Percentiles rank a stretch among this genome's conserved stretches.
Conservation (phyloP, 148 eudicot species). For the Salicornia ramosissima region DNA sequence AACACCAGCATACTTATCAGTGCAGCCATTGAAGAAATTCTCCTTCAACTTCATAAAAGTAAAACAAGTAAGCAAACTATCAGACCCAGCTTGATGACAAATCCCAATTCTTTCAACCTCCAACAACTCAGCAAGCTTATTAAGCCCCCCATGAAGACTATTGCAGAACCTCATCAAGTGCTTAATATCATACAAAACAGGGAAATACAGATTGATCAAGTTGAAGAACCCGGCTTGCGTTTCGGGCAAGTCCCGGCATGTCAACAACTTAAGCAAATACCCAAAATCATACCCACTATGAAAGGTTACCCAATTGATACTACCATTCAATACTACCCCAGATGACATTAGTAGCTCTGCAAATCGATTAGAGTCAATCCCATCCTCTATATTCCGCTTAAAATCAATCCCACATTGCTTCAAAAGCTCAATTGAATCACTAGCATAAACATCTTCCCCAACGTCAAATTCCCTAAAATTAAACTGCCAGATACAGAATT, state of each 20-base stretch:
- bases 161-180: slow-evolving; percentile 48
- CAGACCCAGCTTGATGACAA: slow-evolving; percentile 45
- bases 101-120: slow-evolving; percentile 40
- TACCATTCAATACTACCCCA: slow-evolving; percentile 41
- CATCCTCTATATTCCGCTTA: slow-evolving; percentile 34
- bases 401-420: slow-evolving; percentile 45
- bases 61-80: slow-evolving; percentile 42
- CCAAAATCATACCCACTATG: slow-evolving; percentile 53
- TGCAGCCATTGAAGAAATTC: slow-evolving; percentile 42
- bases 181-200: slow-evolving; percentile 40
- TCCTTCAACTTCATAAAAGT: slow-evolving; percentile 45
- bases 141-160: slow-evolving; percentile 43
- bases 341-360: slow-evolving; percentile 48
- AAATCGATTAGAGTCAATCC: slow-evolving; percentile 39
- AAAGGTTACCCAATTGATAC: slow-evolving; percentile 39
- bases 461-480: slow-evolving; percentile 45
- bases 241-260: slow-evolving; percentile 36
- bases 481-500: slow-evolving; percentile 44
- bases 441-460: slow-evolving; percentile 39
- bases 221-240: slow-evolving; percentile 37
- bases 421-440: slow-evolving; percentile 41
- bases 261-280: slow-evolving; percentile 37
- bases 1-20: slow-evolving; percentile 61
- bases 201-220: slow-evolving; percentile 37
- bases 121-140: slow-evolving; percentile 43